These are phyloP conservation scores for Diplocarpon rosae DNA, from an alignment of 2,329 filamentous ascomycete species.

Conservation along the genomic window DNA sequence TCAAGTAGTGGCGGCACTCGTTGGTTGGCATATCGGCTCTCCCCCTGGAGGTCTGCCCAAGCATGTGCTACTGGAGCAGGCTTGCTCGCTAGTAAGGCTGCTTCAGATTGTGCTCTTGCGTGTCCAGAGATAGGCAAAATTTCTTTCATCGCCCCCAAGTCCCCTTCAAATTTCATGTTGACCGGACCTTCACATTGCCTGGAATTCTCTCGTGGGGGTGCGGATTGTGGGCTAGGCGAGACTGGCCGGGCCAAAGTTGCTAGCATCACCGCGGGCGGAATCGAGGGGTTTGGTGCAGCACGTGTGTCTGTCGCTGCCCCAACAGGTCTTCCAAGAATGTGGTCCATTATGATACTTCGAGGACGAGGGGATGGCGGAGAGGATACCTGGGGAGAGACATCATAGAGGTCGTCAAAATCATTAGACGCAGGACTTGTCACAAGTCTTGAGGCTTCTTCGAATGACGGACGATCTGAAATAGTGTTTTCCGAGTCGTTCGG, in stretches of 20 bases:
- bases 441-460: conserved; percentile 24
- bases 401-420: conserved; percentile 26
- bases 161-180: not conserved
- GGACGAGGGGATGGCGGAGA: conserved; percentile 17
- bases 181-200: not conserved
- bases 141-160: not conserved
- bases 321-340: conserved; percentile 20
- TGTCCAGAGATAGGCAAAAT: not conserved
- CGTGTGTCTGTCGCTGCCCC: conserved; percentile 9
- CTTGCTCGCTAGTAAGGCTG: not conserved
- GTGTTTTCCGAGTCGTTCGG: conserved; percentile 29
- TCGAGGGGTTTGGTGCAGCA: conserved; percentile 2
- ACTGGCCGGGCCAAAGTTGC: conserved; percentile 17
- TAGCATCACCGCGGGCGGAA: conserved; percentile 12
- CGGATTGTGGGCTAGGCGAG: conserved; percentile 19
- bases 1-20: not conserved
- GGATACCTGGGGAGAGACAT: conserved; percentile 27
- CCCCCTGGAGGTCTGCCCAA: not conserved
- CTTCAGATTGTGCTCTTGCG: not conserved
- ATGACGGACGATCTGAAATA: conserved; percentile 16
- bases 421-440: conserved; percentile 25
- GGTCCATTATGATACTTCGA: conserved; percentile 6
- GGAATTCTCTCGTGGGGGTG: not conserved
- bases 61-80: not conserved
- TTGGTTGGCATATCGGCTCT: not conserved